Evolutionary conservation across 768 basidiomycete genomes (phyloP), one percentile per base, ranked within the genome.

Genomic region (Galerina marginata): DNA sequence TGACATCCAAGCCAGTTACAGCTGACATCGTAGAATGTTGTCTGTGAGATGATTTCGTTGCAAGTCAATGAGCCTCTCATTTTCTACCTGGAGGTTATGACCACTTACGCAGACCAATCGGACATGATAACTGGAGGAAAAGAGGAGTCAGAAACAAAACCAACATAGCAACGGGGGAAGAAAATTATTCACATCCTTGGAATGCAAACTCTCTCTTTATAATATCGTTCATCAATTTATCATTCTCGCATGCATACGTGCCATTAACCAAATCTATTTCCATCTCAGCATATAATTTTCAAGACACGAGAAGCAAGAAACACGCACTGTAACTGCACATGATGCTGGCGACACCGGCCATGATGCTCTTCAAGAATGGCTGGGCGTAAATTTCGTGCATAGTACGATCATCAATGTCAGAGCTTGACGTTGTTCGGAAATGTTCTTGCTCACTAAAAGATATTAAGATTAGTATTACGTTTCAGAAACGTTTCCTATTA

Each of bases 351-450:
- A 89, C 87, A 26, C 91, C 91, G 3, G 91, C 91, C 82, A 88
- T 86, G 33, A 92, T 82, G 64, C 87, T 86, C 58, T 80, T 81
- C 72, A 89, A 65, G 80, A 90, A 91, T 0, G 89, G 88, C 61
- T 87, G 86, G 0, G 84, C 77, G 67, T 91, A 91, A 12, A 92
- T 79, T 70, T 92, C 89, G 67, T 91, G 90, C 65, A 91, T 77
- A 0, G 92, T 93, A 40, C 90, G 77, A 69, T 95, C 93, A 66
- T 93, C 90, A 2, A 95, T 83, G 62, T 92, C 85, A 0, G 89
- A 91, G 53, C 81, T 83, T 53, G 78, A 75, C 55, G 73, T 65
- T 0, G 81, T 85, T 4, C 89, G 80, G 60, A 78, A 77, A 64
- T 86, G 82, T 68, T 91, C 89, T 74, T 91, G 89, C 70, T 91